Evolutionary conservation across 805 yeast species (phyloP), one percentile per base, ranked within the genome.

Genomic region (Kuraishia molischiana): DNA sequence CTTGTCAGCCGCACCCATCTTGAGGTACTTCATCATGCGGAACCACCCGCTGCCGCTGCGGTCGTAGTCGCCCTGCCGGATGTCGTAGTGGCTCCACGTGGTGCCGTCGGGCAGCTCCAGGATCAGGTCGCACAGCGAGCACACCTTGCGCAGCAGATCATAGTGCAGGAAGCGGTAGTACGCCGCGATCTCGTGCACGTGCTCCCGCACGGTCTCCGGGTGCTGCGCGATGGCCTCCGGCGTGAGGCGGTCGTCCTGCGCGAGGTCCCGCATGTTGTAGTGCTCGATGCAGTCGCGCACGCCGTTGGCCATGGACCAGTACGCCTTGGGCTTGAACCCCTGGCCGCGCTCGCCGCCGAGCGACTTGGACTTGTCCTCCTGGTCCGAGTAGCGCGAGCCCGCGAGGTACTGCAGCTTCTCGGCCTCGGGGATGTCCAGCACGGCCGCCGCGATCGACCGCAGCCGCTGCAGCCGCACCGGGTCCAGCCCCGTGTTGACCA

Each of bases 261-360:
- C 50, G 36, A 66, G 56, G 38, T 67, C 63, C 29, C 64, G 51
- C 38, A 67, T 51, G 43, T 69, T 69, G 50, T 58, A 69, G 41
- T 64, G 65, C 35, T 58, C 69, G 36, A 69, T 67, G 28, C 61
- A 56, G 42, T 69, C 75, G n/a, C 62, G 48, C 4, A 62, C 61
- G 1, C 65, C 64, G 41, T 66, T 59, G 17, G 63, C 58, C 53
- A 66, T 64, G 4, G 59, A 53, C 76, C 75, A 69, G 43, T 67
- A 67, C 19, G 69, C 68, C 31, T 54, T 56, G 2, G 74, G 74
- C 42, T 69, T 69, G 51, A 54, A 69, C 0, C 74, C 75, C 29
- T 52, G 51, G 4, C 72, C 74, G 19, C 72, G 50, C 43, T 69
- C 70, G 6, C 67, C 69, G 1, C 76, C 74, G 11, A 60, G 43